phyloP scores from a whole-genome alignment of 2,329 filamentous ascomycete genomes.

The Penicillium thymicola region DNA sequence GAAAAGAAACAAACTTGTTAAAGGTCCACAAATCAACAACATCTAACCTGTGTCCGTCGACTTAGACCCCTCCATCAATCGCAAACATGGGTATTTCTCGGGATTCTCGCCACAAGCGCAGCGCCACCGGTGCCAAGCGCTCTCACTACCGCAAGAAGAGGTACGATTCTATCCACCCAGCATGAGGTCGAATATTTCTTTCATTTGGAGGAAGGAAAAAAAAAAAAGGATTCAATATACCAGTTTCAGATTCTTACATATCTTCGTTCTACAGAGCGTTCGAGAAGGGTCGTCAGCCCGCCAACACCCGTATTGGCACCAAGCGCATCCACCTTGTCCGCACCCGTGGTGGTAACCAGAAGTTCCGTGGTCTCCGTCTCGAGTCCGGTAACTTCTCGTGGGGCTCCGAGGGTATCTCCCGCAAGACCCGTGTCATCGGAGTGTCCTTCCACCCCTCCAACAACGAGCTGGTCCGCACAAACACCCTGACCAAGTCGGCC shows the following conservation, averaged over 20 bases:
- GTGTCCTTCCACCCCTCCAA: slow-evolving; percentile 99
- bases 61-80: slow-evolving; percentile 56
- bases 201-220: not conserved
- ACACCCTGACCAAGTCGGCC: slow-evolving; percentile 98
- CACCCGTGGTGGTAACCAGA: slow-evolving; percentile 97
- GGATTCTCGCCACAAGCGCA: slow-evolving; percentile 99
- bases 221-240: not conserved
- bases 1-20: not conserved
- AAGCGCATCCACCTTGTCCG: slow-evolving; percentile 97
- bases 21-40: slow-evolving; percentile 12
- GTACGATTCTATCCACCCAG: slow-evolving; percentile 48
- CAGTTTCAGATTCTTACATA: slow-evolving; percentile 56
- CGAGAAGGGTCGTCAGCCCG: slow-evolving; percentile 98
- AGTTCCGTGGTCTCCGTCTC: slow-evolving; percentile 98
- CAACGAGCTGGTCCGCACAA: slow-evolving; percentile 99
- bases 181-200: slow-evolving; percentile 45
- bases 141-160: slow-evolving; percentile 73
- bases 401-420: slow-evolving; percentile 95
- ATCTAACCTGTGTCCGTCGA: slow-evolving; percentile 11
- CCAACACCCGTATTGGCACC: slow-evolving; percentile 97
- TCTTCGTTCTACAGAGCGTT: slow-evolving; percentile 80
- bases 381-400: slow-evolving; percentile 99
- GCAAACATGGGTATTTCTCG: slow-evolving; percentile 99
- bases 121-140: slow-evolving; percentile 97
- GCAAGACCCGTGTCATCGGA: slow-evolving; percentile 98